Evolutionary conservation across 768 basidiomycete species (phyloP), one percentile per base, ranked within the genome.

Genomic region (Leccinum longicurvipes): DNA sequence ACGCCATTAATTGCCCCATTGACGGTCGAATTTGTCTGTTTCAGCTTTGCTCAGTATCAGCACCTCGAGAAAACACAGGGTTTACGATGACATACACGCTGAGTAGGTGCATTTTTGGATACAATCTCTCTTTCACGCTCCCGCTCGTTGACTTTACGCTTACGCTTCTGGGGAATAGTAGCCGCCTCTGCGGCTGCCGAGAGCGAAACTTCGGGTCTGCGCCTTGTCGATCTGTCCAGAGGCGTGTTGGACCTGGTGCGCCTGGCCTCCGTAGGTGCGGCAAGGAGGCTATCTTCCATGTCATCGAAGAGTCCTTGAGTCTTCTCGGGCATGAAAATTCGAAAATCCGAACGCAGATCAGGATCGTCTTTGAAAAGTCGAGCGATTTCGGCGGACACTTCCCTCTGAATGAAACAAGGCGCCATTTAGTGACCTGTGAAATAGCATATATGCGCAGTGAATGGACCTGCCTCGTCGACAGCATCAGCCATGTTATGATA

Each of bases 351-450:
- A 39, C 85, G 79, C 34, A 92, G 68, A 68, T 91, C 89, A 0
- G 86, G 85, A 9, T 83, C 84, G 61, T 91, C 86, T 57, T 85
- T 85, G 74, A 92, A 90, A 11, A 91, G 72, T 46, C 75, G 73
- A 19, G 83, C 82, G 36, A 91, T 86, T 61, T 85, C 83, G 27
- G 77, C 78, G 6, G 86, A 82, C 1, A 91, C 84, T 59, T 89
- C 87, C 46, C 81, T 80, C 84, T 59, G 32, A 3, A 41, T n/a
- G 11, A 14, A 14, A 39, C 19, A 41, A 4, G 6, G 15, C 7
- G 7, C 10, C 42, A 5, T 27, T 59, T n/a, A 62, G 45, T 36
- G 15, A 36, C 32, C 32, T 32, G 11, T 2, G 15, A 10, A 19
- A 49, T 34, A 57, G 27, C 27, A 51, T 29, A 23, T 34, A 51